Evolutionary conservation across 495 filamentous ascomycete species (phyloP).

Genomic region (Aspergillus campestris): DNA sequence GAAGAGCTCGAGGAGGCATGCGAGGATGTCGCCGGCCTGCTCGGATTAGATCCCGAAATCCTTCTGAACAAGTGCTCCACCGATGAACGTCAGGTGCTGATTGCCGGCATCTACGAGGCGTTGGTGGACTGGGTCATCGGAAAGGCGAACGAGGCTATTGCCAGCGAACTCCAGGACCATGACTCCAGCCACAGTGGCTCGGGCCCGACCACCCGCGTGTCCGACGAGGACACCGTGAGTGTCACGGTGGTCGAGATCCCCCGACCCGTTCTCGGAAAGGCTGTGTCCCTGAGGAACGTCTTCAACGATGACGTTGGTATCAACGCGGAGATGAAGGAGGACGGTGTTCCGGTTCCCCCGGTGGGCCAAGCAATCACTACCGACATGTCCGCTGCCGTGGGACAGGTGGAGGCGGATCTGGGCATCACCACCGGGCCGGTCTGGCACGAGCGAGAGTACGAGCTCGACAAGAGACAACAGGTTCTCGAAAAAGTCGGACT

Average conservation of each 20-base stretch:
- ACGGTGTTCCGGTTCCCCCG: constrained; percentile 65
- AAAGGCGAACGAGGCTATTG: constrained; percentile 85
- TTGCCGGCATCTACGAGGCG: constrained; percentile 85
- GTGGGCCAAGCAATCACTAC: constrained; percentile 69
- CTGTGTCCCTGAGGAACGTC: constrained; percentile 73
- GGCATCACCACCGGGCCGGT: constrained; percentile 60
- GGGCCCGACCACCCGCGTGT: constrained; percentile 49
- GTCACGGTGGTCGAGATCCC: constrained; percentile 87
- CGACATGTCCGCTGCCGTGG: constrained; percentile 75
- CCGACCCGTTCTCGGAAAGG: constrained; percentile 69
- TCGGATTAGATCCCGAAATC: constrained; percentile 82
- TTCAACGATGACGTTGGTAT: constrained; percentile 91
- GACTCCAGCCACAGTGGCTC: constrained; percentile 46
- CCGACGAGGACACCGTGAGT: constrained; percentile 75
- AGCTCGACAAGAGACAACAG: constrained; percentile 71
- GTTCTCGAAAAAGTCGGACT: constrained; percentile 78
- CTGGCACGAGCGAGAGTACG: constrained; percentile 64
- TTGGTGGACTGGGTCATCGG: constrained; percentile 89
- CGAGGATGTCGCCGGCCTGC: constrained; percentile 78
- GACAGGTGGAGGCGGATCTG: constrained; percentile 72
- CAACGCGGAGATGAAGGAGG: constrained; percentile 93
- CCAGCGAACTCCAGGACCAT: constrained; percentile 62
- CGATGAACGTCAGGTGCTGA: constrained; percentile 70
- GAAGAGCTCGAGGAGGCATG: constrained; percentile 80
- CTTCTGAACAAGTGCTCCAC: constrained; percentile 71